Evolutionary conservation across 257 asterid species (phyloP).

Genomic region (Prunella vulgaris): DNA sequence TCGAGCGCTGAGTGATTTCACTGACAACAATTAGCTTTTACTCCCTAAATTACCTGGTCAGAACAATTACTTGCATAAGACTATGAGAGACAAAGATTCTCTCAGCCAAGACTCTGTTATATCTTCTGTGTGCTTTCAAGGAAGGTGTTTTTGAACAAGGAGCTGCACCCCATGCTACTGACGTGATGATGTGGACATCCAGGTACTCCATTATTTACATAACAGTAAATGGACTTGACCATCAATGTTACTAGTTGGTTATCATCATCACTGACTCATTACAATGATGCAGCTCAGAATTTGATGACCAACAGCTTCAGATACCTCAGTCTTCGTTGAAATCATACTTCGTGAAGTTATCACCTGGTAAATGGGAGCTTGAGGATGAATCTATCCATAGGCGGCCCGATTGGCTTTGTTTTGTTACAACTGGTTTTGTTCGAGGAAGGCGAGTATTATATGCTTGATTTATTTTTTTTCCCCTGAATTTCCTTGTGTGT

Average conservation of each 20-base stretch:
- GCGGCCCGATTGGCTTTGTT: slow-evolving; percentile 80
- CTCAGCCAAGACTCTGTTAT: slow-evolving; percentile 25
- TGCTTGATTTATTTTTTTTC: background rate
- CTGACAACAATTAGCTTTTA: slow-evolving; percentile 37
- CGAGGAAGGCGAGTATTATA: slow-evolving; percentile 67
- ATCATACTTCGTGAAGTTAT: slow-evolving; percentile 43
- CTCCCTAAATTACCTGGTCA: slow-evolving; percentile 43
- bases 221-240: no score
- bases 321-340: slow-evolving; percentile 44
- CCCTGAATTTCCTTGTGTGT: background rate
- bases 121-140: slow-evolving; percentile 47
- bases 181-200: slow-evolving; percentile 44
- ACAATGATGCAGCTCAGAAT: slow-evolving; percentile 41
- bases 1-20: slow-evolving; percentile 30
- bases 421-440: slow-evolving; percentile 75
- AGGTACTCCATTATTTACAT: slow-evolving; percentile 37
- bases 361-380: slow-evolving; percentile 65
- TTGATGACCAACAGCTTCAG: slow-evolving; percentile 46
- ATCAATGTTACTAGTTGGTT: no score
- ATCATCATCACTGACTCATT: background rate
- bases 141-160: slow-evolving; percentile 87
- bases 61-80: slow-evolving; percentile 36
- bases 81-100: slow-evolving; percentile 42
- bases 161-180: slow-evolving; percentile 69
- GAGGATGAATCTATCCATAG: slow-evolving; percentile 41